Base-by-base conservation (phyloP, 108 stramenopile genomes). In the Cyclotella kingstonii region DNA sequence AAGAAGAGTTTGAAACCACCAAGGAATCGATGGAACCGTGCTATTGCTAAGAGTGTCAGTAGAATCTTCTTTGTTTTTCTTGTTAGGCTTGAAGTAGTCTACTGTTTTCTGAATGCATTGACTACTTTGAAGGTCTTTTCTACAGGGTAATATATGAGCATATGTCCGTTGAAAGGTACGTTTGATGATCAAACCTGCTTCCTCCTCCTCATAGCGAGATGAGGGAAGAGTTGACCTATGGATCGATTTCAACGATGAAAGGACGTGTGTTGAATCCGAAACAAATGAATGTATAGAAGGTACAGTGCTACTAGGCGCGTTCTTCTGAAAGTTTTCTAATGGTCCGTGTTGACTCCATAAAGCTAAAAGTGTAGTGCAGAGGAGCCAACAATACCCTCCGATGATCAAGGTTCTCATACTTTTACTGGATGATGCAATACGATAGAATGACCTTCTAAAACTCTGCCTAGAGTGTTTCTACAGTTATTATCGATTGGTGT, bases 1-100 rank as follows among this genome's bases (percentile, higher is more conserved):
- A 0, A 66, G 65, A n/a, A 66, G n/a, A 1, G 65, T 66, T 36
- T 49, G 35, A 21, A 70, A 70, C 53, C 69, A 63, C 63, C 63
- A 73, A 1, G 64, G 54, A 19, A 57, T 23, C 11, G 62, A 51
- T 34, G 36, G 34, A 2, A 36, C n/a, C 1, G 50, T 9, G 11
- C 36, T 11, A 36, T 36, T 9, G 30, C 12, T 1, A 28, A 17
- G 1, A 6, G 26, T 36, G 15, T 54, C 34, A 2, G 12, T 8
- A 9, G 1, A 34, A 6, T 35, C 34, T 5, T 54, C 15, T 17
- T 34, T 15, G 23, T 22, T 19, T 7, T 11, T 18, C 17, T 14
- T 17, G 10, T 54, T 38, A 22, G 54, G 54, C 18, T 22, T 35
- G 35, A 36, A 54, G 17, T 22, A 28, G 5, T 23, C n/a, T 17